Percentiles rank a stretch among this genome's conserved stretches.
phyloP scores from a whole-genome alignment of 2,329 filamentous ascomycete species.

The Alternaria metachromatica region DNA sequence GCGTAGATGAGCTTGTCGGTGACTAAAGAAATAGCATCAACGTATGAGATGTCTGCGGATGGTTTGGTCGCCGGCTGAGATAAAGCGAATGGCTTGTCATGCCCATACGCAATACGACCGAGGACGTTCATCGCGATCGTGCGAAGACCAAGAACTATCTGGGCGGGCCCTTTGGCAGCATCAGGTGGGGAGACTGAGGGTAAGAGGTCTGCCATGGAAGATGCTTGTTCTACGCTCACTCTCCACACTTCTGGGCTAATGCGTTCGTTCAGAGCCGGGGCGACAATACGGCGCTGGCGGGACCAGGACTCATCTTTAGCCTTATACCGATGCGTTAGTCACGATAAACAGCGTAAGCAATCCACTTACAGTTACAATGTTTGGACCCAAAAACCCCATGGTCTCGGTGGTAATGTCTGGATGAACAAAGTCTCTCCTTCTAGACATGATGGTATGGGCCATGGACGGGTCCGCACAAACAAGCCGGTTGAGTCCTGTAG shows the following conservation, averaged over 20 bases:
- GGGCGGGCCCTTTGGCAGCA: neutral
- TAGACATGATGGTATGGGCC: neutral
- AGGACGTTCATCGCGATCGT: slow-evolving; percentile 10
- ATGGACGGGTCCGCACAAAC: slow-evolving; percentile 9
- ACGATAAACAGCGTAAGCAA: neutral
- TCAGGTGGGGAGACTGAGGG: neutral
- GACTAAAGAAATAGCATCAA: neutral
- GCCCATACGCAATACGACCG: slow-evolving; percentile 4
- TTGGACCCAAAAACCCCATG: neutral
- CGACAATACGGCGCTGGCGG: slow-evolving; percentile 17
- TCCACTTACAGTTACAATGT: neutral
- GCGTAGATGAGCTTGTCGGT: neutral
- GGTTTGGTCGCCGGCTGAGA: neutral
- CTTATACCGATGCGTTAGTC: neutral
- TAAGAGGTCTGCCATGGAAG: neutral
- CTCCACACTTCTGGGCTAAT: slow-evolving; percentile 16
- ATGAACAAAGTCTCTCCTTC: slow-evolving; percentile 7
- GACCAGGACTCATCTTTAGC: slow-evolving; percentile 12
- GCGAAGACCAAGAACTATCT: slow-evolving; percentile 6
- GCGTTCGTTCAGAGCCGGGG: slow-evolving; percentile 15
- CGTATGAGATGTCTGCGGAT: neutral
- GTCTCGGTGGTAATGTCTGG: neutral
- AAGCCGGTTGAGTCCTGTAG: slow-evolving; percentile 13
- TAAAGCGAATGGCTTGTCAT: neutral
- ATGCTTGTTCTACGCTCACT: slow-evolving; percentile 11